Conservation (phyloP, 805 yeast genomes). For the Hanseniaspora pseudoguilliermondii region DNA sequence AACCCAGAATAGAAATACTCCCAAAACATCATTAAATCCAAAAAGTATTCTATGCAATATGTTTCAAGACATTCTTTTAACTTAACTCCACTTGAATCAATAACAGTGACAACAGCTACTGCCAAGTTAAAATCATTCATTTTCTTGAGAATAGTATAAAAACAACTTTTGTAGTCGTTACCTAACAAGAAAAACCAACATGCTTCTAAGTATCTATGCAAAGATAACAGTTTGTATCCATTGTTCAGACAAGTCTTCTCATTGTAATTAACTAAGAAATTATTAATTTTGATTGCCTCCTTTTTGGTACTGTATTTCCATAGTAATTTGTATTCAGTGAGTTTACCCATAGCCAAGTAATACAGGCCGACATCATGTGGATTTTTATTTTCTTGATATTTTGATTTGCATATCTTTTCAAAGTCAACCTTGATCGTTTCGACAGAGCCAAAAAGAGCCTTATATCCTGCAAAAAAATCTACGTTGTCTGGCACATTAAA, state of each 20-base stretch:
- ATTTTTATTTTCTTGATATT: neutral
- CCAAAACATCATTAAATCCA: constrained; percentile 4
- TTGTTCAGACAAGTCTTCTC: constrained; percentile 3
- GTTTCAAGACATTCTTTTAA: constrained; percentile 6
- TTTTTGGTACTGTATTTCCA: constrained; percentile 5
- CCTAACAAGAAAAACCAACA: constrained; percentile 13
- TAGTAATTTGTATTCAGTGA: neutral
- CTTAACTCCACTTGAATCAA: neutral
- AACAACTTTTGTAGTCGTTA: constrained; percentile 9
- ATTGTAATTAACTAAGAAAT: neutral
- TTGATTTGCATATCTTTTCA: neutral
- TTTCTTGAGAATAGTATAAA: constrained; percentile 2
- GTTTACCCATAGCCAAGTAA: neutral
- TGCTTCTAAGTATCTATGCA: constrained; percentile 10
- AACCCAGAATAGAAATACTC: constrained; percentile 8
- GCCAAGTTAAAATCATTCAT: neutral
- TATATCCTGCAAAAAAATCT: neutral
- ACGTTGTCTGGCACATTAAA: neutral
- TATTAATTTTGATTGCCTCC: neutral
- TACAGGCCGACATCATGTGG: constrained; percentile 10
- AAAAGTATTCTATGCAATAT: constrained; percentile 6
- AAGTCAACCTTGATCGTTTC: neutral
- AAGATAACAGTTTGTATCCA: constrained; percentile 7
- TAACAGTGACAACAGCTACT: neutral
- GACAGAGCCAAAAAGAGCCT: neutral